These are phyloP conservation scores for Brassica balearica DNA, from an alignment of 441 rosid species.

Conservation along the genomic window DNA sequence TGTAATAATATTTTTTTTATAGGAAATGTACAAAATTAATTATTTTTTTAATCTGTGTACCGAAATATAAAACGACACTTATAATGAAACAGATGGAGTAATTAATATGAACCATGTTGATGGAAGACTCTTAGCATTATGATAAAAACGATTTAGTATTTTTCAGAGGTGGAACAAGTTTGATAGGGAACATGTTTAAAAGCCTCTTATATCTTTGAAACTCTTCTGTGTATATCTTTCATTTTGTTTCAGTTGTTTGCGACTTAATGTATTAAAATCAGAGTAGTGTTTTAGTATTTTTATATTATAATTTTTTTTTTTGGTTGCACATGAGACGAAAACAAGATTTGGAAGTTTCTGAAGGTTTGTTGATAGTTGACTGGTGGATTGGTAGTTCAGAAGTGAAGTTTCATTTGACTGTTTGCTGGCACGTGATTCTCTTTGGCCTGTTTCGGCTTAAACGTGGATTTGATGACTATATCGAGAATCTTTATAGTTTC, in stretches of 20 bases:
- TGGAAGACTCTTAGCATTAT: too few species aligned
- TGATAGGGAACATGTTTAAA: too few species aligned
- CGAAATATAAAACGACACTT: too few species aligned
- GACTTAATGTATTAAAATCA: background rate
- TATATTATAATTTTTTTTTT: background rate
- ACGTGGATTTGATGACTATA: conserved; percentile 13
- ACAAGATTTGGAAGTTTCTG: conserved; percentile 21
- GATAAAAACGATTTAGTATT: too few species aligned
- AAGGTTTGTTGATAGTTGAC: conserved; percentile 27
- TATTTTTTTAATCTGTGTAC: too few species aligned
- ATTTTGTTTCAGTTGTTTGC: background rate
- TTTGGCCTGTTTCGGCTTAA: conserved; percentile 27
- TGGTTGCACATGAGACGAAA: background rate
- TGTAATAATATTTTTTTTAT: too few species aligned
- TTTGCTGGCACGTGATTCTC: conserved; percentile 32
- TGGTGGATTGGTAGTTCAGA: conserved; percentile 13
- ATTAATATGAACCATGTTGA: too few species aligned
- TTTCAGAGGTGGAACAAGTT: background rate
- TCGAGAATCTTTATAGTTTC: conserved; percentile 23
- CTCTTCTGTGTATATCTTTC: too few species aligned
- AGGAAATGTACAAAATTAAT: too few species aligned
- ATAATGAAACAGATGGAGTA: too few species aligned
- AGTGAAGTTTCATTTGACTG: background rate
- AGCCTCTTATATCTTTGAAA: too few species aligned
- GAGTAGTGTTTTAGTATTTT: background rate